Evolutionary conservation across 345 rosid species (phyloP).

Genomic region (Citrus hindsii): DNA sequence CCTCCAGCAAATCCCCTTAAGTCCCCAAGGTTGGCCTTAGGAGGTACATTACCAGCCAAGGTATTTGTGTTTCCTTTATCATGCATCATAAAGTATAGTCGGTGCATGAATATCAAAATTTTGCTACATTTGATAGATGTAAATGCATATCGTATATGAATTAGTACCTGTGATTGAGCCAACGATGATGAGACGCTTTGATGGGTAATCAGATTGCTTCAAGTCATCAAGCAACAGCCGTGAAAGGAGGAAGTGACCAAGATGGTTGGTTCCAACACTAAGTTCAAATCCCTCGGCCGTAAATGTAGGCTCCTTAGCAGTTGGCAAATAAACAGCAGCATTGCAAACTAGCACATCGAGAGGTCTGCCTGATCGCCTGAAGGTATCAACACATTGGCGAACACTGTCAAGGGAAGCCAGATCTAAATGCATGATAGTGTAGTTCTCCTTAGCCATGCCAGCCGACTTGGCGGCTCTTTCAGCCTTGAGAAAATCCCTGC

Average conservation of each 20-base stretch:
- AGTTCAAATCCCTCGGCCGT: slow-evolving; percentile 97
- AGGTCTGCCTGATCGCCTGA: slow-evolving; percentile 55
- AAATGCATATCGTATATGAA: neutral
- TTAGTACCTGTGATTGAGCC: slow-evolving; percentile 89
- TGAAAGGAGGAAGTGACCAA: slow-evolving; percentile 86
- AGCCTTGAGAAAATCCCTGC: slow-evolving; percentile 89
- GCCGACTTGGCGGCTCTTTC: slow-evolving; percentile 85
- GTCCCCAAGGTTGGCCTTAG: slow-evolving; percentile 94
- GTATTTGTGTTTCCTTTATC: slow-evolving; percentile 86
- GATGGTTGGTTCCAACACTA: slow-evolving; percentile 97
- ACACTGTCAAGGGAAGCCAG: slow-evolving; percentile 92
- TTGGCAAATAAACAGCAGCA: slow-evolving; percentile 92
- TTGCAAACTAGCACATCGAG: slow-evolving; percentile 91
- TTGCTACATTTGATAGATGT: neutral
- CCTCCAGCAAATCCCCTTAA: slow-evolving; percentile 89
- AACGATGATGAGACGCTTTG: slow-evolving; percentile 82
- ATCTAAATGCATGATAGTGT: slow-evolving; percentile 90
- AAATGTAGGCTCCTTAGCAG: slow-evolving; percentile 83
- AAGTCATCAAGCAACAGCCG: slow-evolving; percentile 79
- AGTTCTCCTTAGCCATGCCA: slow-evolving; percentile 77
- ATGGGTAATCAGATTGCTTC: slow-evolving; percentile 79
- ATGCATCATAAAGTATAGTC: slow-evolving; percentile 2
- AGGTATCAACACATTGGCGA: slow-evolving; percentile 75
- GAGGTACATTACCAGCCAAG: slow-evolving; percentile 97
- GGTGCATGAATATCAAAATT: slow-evolving; percentile 6